Evolutionary conservation across 1,139 yeast species (phyloP), one percentile per base, ranked within the genome.

Genomic region (Blastobotrys ciferrii): DNA sequence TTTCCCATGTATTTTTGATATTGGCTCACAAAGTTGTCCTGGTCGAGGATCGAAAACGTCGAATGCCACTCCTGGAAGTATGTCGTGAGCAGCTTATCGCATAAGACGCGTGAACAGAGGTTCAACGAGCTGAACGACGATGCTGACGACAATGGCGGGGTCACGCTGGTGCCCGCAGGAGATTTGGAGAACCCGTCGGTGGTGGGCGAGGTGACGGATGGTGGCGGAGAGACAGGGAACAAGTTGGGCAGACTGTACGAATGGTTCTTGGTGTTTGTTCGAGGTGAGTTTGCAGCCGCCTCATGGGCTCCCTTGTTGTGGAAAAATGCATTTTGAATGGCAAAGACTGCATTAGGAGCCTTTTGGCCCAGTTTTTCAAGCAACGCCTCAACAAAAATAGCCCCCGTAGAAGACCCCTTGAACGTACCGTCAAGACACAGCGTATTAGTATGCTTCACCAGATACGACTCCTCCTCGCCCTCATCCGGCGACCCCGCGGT

Each of bases 61-160:
- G 77, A 74, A 32, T 87, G 84, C 95, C 96, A 89, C 53, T 84
- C 85, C 54, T 81, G 83, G 67, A 87, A 88, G 63, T 78, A 89
- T 1, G 77, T 65, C 51, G 66, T 51, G 23, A 66, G 61, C 9
- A 68, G 61, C 42, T 62, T 63, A 55, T 68, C 72, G 32, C 66
- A 57, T 15, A 57, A 49, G 23, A 60, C 55, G 20, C 69, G 51
- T 12, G 66, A 56, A n/a, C 49, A 43, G 3, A 45, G 28, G 39
- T 45, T 39, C 30, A 45, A 13, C 12, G 46, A 7, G 31, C 30
- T 32, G 31, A 44, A 48, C 7, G 41, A 28, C 9, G 45, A 32
- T 6, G 42, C 23, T 15, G 31, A 20, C 20, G 41, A 13, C 32
- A 32, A 14, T 2, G 23, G 20, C 28, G 28, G 28, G 9, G 28